phyloP scores from a whole-genome alignment of 441 rosid species.

The Hura crepitans region DNA sequence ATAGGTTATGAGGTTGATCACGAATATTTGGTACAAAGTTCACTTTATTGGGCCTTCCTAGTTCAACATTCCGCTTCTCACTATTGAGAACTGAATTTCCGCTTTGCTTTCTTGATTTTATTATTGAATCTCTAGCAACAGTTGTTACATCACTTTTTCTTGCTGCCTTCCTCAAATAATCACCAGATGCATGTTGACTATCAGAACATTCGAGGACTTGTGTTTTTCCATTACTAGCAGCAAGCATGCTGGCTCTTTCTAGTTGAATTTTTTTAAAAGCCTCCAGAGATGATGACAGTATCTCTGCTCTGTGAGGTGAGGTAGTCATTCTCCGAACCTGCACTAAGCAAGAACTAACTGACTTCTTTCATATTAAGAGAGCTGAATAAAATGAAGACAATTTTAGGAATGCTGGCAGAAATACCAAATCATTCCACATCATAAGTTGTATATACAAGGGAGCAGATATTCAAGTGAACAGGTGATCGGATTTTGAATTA shows the following conservation, averaged over 20 bases:
- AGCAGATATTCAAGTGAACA: background rate
- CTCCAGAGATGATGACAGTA: constrained; percentile 70
- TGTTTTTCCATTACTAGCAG: constrained; percentile 27
- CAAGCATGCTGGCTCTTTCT: constrained; percentile 48
- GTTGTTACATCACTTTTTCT: constrained; percentile 26
- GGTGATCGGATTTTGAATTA: background rate
- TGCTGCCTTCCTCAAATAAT: constrained; percentile 30
- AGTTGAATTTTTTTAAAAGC: constrained; percentile 73
- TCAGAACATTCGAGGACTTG: constrained; percentile 32
- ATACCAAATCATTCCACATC: background rate
- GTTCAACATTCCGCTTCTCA: constrained; percentile 33
- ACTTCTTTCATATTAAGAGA: constrained; percentile 23
- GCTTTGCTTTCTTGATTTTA: constrained; percentile 34
- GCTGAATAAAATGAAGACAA: background rate
- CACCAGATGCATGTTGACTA: constrained; percentile 25
- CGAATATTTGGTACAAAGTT: constrained; percentile 32
- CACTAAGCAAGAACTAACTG: constrained; percentile 30
- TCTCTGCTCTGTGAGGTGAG: constrained; percentile 74
- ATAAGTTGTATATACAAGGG: background rate
- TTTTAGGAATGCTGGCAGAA: background rate
- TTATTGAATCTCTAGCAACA: constrained; percentile 28
- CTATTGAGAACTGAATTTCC: constrained; percentile 31
- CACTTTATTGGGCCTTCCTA: constrained; percentile 38
- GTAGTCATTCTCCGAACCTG: constrained; percentile 85
- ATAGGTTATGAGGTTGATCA: constrained; percentile 28